Conservation (phyloP, 495 filamentous ascomycete genomes). For the Talaromyces nanjingensis region DNA sequence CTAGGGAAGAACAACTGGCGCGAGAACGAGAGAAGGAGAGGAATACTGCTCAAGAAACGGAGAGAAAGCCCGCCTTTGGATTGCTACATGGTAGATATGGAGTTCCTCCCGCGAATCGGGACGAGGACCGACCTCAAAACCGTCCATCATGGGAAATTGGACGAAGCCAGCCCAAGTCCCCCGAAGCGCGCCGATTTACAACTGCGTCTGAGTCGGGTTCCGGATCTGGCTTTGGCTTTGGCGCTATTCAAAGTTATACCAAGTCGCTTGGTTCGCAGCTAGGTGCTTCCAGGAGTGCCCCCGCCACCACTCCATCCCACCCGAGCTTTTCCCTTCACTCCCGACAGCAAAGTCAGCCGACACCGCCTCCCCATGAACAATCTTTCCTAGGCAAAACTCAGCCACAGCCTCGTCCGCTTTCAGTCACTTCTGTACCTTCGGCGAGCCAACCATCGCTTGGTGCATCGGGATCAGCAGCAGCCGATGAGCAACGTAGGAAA, state of each 20-base stretch:
- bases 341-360: slow-evolving; percentile 27
- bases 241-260: slow-evolving; percentile 41
- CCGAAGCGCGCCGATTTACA: slow-evolving; percentile 31
- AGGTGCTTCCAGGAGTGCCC: slow-evolving; percentile 22
- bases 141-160: slow-evolving; percentile 31
- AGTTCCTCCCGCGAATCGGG: slow-evolving; percentile 29
- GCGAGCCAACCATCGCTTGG: slow-evolving; percentile 18
- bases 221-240: slow-evolving; percentile 35
- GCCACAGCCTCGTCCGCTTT: slow-evolving; percentile 24
- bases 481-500: slow-evolving; percentile 38
- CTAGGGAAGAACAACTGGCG: slow-evolving; percentile 34
- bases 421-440: slow-evolving; percentile 17
- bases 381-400: slow-evolving; percentile 27
- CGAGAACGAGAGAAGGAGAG: slow-evolving; percentile 29
- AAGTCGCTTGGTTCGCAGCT: slow-evolving; percentile 37
- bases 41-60: slow-evolving; percentile 22
- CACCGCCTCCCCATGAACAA: slow-evolving; percentile 30
- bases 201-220: slow-evolving; percentile 25
- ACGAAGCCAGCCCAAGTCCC: slow-evolving; percentile 34
- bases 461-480: slow-evolving; percentile 17
- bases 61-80: slow-evolving; percentile 23
- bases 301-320: slow-evolving; percentile 11
- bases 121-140: slow-evolving; percentile 23
- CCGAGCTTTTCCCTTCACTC: slow-evolving; percentile 24
- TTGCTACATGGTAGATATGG: slow-evolving; percentile 18